phyloP scores from a whole-genome alignment of 306 rosid species.

The Malus fusca region DNA sequence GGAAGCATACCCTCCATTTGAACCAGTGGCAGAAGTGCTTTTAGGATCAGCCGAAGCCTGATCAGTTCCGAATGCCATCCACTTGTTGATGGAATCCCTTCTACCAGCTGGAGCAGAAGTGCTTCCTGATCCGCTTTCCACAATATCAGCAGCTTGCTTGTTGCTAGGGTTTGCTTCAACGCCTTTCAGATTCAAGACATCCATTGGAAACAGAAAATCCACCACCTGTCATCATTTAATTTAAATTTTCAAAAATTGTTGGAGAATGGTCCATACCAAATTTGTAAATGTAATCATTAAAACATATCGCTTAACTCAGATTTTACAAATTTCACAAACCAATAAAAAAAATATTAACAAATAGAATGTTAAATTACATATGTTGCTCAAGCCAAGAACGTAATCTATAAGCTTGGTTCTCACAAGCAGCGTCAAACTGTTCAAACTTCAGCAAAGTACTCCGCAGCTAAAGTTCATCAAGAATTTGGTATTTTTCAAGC shows the following conservation, averaged over 20 bases:
- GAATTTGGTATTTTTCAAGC: not conserved
- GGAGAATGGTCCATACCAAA: not conserved
- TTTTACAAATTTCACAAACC: not conserved
- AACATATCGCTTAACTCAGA: not conserved
- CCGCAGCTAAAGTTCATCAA: not conserved
- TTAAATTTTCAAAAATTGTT: not conserved
- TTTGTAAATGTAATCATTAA: not conserved
- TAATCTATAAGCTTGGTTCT: too few relatives aligned
- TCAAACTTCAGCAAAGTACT: not conserved
- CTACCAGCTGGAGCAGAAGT: constrained; percentile 17
- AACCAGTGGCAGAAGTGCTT: not conserved
- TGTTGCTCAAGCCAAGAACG: not conserved
- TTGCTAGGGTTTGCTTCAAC: constrained; percentile 1
- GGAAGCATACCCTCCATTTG: not conserved
- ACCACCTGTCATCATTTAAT: not conserved
- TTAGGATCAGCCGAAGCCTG: not conserved
- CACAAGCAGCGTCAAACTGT: not conserved
- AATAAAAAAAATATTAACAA: not conserved
- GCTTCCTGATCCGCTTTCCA: constrained; percentile 3
- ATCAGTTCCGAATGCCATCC: constrained; percentile 72
- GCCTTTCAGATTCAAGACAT: constrained; percentile 14
- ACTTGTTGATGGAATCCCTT: constrained; percentile 31
- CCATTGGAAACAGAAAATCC: not conserved
- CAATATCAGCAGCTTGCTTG: not conserved
- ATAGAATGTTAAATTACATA: not conserved